These are phyloP conservation scores for Pseudisothecium myosuroides DNA, from an alignment of 225 moss, liverwort and hornwort genomes.

Conservation along the genomic window DNA sequence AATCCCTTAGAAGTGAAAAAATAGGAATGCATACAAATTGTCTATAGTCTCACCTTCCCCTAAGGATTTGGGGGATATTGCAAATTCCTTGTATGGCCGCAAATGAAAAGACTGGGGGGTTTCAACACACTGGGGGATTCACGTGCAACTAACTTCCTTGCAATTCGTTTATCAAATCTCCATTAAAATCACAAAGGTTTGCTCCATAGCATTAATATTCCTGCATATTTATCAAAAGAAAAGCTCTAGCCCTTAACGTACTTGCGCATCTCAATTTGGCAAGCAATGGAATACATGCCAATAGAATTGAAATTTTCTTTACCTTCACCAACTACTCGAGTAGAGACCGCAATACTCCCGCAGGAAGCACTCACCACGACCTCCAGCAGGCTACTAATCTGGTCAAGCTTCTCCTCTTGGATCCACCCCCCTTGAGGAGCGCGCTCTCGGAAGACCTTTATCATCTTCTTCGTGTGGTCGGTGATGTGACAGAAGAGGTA, in stretches of 20 bases:
- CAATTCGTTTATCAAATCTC: background rate
- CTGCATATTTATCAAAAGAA: background rate
- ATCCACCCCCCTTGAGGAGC: too few relatives aligned
- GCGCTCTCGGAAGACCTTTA: too few relatives aligned
- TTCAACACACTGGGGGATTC: background rate
- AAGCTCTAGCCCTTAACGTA: background rate
- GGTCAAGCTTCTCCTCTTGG: too few relatives aligned
- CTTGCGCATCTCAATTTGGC: background rate
- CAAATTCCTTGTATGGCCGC: background rate
- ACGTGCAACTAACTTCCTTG: background rate
- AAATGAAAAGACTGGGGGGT: background rate
- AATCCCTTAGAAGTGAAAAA: too few relatives aligned
- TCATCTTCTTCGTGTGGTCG: too few relatives aligned
- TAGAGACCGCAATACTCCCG: background rate
- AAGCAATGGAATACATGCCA: background rate
- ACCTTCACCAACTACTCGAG: background rate
- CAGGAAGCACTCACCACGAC: background rate
- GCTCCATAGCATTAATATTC: background rate
- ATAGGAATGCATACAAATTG: too few relatives aligned
- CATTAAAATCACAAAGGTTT: background rate
- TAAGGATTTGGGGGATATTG: background rate
- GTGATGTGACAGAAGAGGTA: too few relatives aligned
- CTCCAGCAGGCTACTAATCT: constrained; percentile 26
- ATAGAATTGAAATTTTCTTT: background rate
- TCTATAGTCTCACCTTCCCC: background rate